phyloP scores from a whole-genome alignment of 2,329 filamentous ascomycete species.

The Claviceps sp. region DNA sequence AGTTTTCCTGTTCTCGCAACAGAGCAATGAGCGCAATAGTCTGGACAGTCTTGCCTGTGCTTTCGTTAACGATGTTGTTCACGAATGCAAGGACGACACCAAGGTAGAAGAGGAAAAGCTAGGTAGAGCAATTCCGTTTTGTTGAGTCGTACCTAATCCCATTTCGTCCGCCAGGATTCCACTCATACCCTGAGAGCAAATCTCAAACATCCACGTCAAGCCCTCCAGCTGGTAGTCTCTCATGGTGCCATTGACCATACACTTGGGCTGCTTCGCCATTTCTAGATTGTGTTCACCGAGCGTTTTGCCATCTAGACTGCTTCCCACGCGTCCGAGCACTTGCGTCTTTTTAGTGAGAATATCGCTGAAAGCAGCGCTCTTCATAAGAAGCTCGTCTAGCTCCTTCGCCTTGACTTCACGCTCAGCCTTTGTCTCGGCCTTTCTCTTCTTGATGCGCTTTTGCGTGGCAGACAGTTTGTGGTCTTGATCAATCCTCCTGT shows the following conservation, averaged over 20 bases:
- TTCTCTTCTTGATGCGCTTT: conserved; percentile 35
- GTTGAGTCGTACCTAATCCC: conserved; percentile 49
- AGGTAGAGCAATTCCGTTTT: neutral
- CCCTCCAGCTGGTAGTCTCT: conserved; percentile 89
- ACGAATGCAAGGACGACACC: neutral
- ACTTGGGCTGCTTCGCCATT: conserved; percentile 74
- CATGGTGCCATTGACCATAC: conserved; percentile 82
- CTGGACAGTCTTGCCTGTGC: conserved; percentile 74
- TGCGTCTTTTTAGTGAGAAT: conserved; percentile 52
- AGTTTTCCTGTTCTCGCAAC: conserved; percentile 71
- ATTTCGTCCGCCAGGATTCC: conserved; percentile 91
- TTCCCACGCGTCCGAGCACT: conserved; percentile 47
- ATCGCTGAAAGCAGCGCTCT: conserved; percentile 47
- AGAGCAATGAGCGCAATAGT: conserved; percentile 80
- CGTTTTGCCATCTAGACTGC: conserved; percentile 43
- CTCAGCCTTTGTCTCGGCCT: conserved; percentile 38
- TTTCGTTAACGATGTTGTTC: conserved; percentile 5
- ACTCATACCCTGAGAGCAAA: conserved; percentile 66
- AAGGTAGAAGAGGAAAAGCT: neutral
- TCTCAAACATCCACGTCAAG: conserved; percentile 88
- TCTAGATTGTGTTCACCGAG: conserved; percentile 54
- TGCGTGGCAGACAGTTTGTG: conserved; percentile 20
- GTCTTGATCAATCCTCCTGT: conserved; percentile 37
- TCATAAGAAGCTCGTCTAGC: conserved; percentile 43
- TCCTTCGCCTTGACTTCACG: conserved; percentile 45